These are phyloP conservation scores for Hypoxylon sp. DNA, from an alignment of 2,329 filamentous ascomycete species.

Conservation along the genomic window DNA sequence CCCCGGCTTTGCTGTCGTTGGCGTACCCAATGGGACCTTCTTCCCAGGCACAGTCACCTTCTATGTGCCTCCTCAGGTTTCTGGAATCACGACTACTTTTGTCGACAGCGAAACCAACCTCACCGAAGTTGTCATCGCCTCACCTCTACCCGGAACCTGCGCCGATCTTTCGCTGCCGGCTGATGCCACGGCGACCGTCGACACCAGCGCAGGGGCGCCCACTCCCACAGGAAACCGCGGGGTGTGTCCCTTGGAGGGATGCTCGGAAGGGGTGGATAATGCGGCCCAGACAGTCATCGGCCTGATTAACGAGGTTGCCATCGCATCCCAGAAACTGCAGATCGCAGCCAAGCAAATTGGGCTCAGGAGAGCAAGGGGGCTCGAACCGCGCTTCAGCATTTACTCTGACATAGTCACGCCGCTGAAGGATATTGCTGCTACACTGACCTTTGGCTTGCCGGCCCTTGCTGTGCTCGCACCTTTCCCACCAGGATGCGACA, in stretches of 20 bases:
- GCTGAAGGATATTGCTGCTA: slow-evolving; percentile 8
- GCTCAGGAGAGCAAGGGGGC: slow-evolving; percentile 4
- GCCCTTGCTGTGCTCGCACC: slow-evolving; percentile 3
- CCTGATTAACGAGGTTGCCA: slow-evolving; percentile 24
- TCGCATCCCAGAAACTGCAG: slow-evolving; percentile 28
- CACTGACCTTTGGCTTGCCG: slow-evolving; percentile 13
- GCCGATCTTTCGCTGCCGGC: slow-evolving; percentile 2
- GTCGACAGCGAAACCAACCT: slow-evolving; percentile 23
- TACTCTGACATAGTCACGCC: slow-evolving; percentile 6
- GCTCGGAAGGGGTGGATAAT: slow-evolving; percentile 20
- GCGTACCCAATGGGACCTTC: slow-evolving; percentile 32
- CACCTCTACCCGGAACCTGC: slow-evolving; percentile 23
- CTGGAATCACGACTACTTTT: slow-evolving; percentile 14
- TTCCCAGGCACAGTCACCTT: slow-evolving; percentile 28
- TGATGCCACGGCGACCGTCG: slow-evolving; percentile 11
- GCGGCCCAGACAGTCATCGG: slow-evolving; percentile 19
- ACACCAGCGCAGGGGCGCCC: slow-evolving; percentile 3
- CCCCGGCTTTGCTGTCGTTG: slow-evolving; percentile 28
- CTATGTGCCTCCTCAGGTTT: slow-evolving; percentile 29
- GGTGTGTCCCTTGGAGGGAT: slow-evolving; percentile 22
- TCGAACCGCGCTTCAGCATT: slow-evolving; percentile 11
- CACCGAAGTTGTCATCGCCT: slow-evolving; percentile 29
- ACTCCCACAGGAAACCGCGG: not conserved
- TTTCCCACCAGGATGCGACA: slow-evolving; percentile 27
- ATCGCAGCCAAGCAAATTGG: slow-evolving; percentile 19